A percentile compares a stretch with the other conserved stretches of the same genome.
phyloP scores from a whole-genome alignment of 768 basidiomycete genomes.

The Rhodotorula graminis region DNA sequence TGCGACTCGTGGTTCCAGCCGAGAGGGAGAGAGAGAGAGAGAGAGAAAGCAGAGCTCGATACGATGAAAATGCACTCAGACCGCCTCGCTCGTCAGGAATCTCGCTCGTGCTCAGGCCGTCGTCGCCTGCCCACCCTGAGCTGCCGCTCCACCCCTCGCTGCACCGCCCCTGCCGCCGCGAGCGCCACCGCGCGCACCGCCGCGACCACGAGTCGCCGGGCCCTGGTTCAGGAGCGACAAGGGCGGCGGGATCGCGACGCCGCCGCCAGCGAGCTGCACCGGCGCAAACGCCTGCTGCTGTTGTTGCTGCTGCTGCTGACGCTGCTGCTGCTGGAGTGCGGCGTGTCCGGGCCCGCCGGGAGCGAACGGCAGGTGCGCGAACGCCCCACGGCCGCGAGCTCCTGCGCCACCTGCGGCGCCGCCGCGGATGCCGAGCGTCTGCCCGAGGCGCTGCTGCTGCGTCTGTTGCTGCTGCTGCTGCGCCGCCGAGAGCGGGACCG shows the following conservation, averaged over 20 bases:
- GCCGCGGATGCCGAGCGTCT: conserved; percentile 30
- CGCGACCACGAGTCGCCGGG: background rate
- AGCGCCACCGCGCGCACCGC: background rate
- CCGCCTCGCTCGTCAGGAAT: too few species aligned
- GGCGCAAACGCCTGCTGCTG: background rate
- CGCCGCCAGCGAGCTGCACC: background rate
- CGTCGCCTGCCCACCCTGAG: too few species aligned
- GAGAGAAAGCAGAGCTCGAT: too few species aligned
- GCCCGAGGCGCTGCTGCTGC: conserved; percentile 30
- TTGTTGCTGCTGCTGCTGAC: background rate
- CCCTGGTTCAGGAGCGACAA: background rate
- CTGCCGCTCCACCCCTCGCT: too few species aligned
- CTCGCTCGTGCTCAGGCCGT: too few species aligned
- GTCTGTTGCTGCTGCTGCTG: background rate
- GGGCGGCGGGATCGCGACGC: conserved; percentile 1
- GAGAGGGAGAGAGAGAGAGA: too few species aligned
- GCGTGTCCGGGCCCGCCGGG: background rate
- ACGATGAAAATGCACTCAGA: too few species aligned
- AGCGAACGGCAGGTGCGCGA: conserved; percentile 5
- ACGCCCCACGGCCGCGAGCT: background rate
- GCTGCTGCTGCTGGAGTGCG: background rate
- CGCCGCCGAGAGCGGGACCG: background rate
- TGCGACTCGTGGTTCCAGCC: too few species aligned
- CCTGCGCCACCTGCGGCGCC: background rate
- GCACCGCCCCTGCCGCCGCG: background rate